phyloP scores from a whole-genome alignment of 139 green algal genomes.

The Tetraselmis chui region DNA sequence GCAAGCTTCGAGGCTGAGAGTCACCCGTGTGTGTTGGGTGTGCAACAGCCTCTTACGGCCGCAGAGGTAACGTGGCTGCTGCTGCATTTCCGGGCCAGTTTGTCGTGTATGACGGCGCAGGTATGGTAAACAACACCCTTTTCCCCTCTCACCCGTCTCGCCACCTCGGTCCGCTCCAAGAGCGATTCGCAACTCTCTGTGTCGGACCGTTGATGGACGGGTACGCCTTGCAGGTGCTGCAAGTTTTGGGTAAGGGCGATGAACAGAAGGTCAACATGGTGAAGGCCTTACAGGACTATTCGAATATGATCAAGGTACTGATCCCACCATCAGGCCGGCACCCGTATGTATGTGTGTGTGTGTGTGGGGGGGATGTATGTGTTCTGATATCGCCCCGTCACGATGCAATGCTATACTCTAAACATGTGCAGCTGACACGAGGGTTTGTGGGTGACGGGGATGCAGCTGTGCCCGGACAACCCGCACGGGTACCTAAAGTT shows the following conservation, averaged over 20 bases:
- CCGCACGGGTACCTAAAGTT: neutral
- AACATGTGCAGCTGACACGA: too few species aligned
- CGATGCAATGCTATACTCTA: too few species aligned
- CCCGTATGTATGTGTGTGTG: too few species aligned
- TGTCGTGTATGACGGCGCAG: neutral
- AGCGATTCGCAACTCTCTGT: too few species aligned
- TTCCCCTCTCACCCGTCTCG: too few species aligned
- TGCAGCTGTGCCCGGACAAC: neutral
- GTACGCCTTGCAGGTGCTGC: neutral
- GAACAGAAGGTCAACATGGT: neutral
- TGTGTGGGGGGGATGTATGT: too few species aligned
- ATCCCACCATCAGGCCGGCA: too few species aligned
- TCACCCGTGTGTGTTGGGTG: too few species aligned
- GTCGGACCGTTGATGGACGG: too few species aligned
- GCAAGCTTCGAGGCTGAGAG: too few species aligned
- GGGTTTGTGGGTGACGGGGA: too few species aligned
- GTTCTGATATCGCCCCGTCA: too few species aligned
- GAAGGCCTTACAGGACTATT: neutral
- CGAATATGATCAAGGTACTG: neutral
- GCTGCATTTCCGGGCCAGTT: neutral
- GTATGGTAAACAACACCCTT: neutral
- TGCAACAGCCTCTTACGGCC: neutral
- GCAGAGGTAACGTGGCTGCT: neutral
- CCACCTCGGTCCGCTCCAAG: neutral
- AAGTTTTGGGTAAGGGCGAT: neutral